Evolutionary conservation across 306 rosid genomes (phyloP).

Genomic region (Cotoneaster glaucophyllus): DNA sequence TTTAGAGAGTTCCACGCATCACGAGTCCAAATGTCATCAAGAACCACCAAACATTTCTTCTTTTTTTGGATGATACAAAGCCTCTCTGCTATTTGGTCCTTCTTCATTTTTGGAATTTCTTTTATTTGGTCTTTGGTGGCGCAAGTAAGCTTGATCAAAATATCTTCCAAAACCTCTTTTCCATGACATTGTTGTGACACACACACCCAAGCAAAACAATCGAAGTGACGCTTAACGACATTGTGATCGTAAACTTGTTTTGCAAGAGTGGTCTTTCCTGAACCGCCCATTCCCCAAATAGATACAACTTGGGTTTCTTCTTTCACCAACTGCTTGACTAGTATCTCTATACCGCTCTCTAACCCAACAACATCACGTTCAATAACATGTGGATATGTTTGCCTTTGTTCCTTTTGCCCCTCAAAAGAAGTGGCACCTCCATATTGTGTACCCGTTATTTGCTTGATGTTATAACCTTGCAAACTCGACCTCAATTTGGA

Average conservation of each 20-base stretch:
- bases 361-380: background rate
- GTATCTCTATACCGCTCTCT: background rate
- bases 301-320: background rate
- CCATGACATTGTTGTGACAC: background rate
- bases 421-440: background rate
- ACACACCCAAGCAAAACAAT: conserved; percentile 7
- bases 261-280: conserved; percentile 17
- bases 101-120: too few species aligned
- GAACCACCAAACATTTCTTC: too few species aligned
- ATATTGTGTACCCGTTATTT: background rate
- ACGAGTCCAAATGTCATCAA: too few species aligned
- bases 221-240: background rate
- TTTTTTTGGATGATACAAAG: too few species aligned
- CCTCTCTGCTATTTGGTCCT: too few species aligned
- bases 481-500: conserved; percentile 29
- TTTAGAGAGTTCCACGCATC: too few species aligned
- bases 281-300: conserved; percentile 9
- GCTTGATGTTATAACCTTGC: conserved; percentile 24
- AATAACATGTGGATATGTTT: background rate
- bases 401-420: conserved; percentile 15
- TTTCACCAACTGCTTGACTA: background rate
- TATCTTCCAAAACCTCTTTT: background rate
- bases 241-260: background rate
- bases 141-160: background rate
- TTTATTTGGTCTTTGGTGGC: conserved; percentile 11